Evolutionary conservation across 805 yeast genomes (phyloP).

Genomic region (Ogataea ramenticola): DNA sequence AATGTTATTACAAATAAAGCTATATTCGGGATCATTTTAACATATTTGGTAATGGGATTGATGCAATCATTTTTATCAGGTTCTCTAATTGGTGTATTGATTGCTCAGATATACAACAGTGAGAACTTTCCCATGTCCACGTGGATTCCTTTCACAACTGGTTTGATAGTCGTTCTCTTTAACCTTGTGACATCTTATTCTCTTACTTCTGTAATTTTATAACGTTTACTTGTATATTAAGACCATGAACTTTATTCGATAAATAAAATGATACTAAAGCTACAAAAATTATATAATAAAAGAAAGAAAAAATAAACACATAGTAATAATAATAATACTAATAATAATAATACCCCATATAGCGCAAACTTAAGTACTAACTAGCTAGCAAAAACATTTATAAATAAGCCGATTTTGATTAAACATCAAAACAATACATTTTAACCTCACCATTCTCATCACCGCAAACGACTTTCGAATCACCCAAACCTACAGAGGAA

Average conservation of each 20-base stretch:
- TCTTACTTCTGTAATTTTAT: conserved; percentile 39
- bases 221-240: conserved; percentile 3
- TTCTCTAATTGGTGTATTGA: conserved; percentile 64
- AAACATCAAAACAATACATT: conserved; percentile 65
- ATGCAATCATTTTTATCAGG: conserved; percentile 67
- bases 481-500: conserved; percentile 76
- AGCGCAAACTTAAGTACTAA: no score
- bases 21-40: conserved; percentile 30
- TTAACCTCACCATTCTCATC: conserved; percentile 84
- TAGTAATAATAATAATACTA: no score
- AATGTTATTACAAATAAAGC: neutral
- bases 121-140: conserved; percentile 86
- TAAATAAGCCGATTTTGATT: no score
- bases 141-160: conserved; percentile 91
- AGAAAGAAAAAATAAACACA: no score
- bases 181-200: conserved; percentile 64
- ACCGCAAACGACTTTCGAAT: conserved; percentile 84
- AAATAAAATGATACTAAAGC: no score
- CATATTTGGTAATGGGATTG: conserved; percentile 49
- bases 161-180: conserved; percentile 56
- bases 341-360: no score
- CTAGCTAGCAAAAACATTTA: no score
- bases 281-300: no score
- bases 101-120: conserved; percentile 69
- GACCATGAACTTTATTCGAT: no score